These are phyloP conservation scores for Paraconiothyrium sp. DNA, from an alignment of 2,329 filamentous ascomycete genomes.

Conservation along the genomic window DNA sequence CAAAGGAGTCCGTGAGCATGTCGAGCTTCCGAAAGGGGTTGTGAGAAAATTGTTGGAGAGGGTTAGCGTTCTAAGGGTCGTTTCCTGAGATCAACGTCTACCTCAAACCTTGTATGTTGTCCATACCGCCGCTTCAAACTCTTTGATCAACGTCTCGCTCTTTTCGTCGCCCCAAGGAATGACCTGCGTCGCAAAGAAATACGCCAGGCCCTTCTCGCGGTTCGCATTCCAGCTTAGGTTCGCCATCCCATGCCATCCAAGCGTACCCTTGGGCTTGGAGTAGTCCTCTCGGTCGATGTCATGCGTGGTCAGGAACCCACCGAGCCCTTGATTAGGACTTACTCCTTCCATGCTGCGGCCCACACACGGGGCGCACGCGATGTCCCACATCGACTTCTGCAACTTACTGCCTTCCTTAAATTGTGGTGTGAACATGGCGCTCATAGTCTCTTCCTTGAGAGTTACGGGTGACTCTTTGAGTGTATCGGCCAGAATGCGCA, in stretches of 20 bases:
- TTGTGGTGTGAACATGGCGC: constrained; percentile 36
- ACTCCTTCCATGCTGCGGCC: constrained; percentile 6
- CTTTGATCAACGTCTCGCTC: constrained; percentile 22
- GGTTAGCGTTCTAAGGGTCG: background rate
- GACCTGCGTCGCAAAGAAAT: constrained; percentile 35
- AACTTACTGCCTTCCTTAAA: constrained; percentile 29
- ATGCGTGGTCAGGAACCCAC: constrained; percentile 29
- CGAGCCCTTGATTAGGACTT: constrained; percentile 27
- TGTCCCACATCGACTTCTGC: constrained; percentile 10
- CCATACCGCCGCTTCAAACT: constrained; percentile 38
- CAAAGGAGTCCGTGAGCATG: too few relatives aligned
- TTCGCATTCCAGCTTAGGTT: constrained; percentile 37
- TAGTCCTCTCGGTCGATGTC: constrained; percentile 29
- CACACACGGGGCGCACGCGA: background rate
- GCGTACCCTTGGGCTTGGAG: constrained; percentile 31
- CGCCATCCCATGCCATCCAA: constrained; percentile 35
- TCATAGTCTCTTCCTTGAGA: constrained; percentile 28
- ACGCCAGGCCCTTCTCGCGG: constrained; percentile 31
- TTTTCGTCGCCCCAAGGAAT: constrained; percentile 33
- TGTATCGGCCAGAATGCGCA: constrained; percentile 30
- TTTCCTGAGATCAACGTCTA: constrained; percentile 15
- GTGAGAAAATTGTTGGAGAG: too few relatives aligned
- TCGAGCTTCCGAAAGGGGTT: too few relatives aligned
- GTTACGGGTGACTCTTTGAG: constrained; percentile 28
- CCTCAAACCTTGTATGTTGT: constrained; percentile 13